Evolutionary conservation across 176 grass and related monocot genomes (phyloP).

Genomic region (Avena sativa): DNA sequence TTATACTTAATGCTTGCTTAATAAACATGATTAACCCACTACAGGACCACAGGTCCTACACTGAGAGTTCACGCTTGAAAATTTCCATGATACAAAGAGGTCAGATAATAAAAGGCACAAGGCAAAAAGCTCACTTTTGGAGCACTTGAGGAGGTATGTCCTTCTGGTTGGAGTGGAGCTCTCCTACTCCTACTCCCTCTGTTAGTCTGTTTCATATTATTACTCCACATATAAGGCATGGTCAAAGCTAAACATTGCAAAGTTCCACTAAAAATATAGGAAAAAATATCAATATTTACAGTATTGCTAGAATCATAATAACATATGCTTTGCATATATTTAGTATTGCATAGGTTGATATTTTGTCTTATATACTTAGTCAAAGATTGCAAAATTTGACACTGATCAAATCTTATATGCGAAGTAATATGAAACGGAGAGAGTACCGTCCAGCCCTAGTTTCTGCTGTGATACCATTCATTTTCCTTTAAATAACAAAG

Average conservation of each 20-base stretch:
- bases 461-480: conserved; percentile 6
- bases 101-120: conserved; percentile 33
- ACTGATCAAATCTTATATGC: too few relatives aligned
- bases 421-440: too few relatives aligned
- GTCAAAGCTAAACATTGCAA: too few relatives aligned
- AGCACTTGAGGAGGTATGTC: conserved; percentile 44
- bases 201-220: too few relatives aligned
- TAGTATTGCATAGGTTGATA: too few relatives aligned
- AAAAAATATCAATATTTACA: too few relatives aligned
- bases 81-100: conserved; percentile 14
- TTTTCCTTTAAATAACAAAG: not conserved
- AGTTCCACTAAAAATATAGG: too few relatives aligned
- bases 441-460: not conserved
- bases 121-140: conserved; percentile 54
- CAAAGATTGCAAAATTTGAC: too few relatives aligned
- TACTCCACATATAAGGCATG: too few relatives aligned
- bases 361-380: too few relatives aligned
- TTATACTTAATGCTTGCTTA: not conserved
- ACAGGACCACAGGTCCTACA: conserved; percentile 35
- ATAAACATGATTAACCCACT: conserved; percentile 18
- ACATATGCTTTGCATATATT: too few relatives aligned
- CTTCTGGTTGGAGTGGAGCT: conserved; percentile 7
- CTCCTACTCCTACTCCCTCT: not conserved
- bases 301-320: too few relatives aligned
- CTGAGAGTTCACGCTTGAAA: conserved; percentile 11